Base-by-base conservation (phyloP, 2,329 filamentous ascomycete species). In the Polytolypa hystricis region DNA sequence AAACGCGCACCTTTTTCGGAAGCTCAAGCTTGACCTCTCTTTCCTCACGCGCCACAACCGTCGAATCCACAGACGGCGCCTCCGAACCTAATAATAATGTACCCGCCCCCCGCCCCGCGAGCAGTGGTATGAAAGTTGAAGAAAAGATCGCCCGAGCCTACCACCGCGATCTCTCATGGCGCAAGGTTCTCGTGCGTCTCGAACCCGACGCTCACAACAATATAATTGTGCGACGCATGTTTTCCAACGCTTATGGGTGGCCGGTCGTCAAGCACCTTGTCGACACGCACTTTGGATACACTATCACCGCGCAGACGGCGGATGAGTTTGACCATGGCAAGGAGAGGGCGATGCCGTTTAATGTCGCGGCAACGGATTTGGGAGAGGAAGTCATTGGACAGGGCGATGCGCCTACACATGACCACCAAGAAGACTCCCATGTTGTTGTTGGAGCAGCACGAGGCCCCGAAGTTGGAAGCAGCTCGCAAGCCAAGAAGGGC, bases 131-230 rank as follows among this genome's bases (percentile, higher is more conserved):
- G 77, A 84, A 83, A 44, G 86, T 96, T 1, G 91, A 98, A 58
- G 91, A 98, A 58, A 96, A 95, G 62, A 98, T 98, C 47, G 91
- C 91, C 2, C 76, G 91, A 31, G 91, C 86, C 10, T 98, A 98
- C 61, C 91, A 98, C 57, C 77, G 79, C 9, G 85, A 85, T 44
- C 64, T 98, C 14, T 84, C 84, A 1, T 98, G 91, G 91, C 82
- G 91, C 30, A 98, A 98, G 56, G 91, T 98, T 1, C 74, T 98
- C 3, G 91, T 98, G 10, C 82, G 91, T 37, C 70, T 98, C 2
- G 89, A 98, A 55, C 91, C 91, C 0, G 91, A 98, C 60, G 91
- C 91, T 0, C 91, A 98, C 64, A 98, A 98, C 61, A 98, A 98
- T 58, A 93, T 98, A 47, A 81, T 96, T 42, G 91, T 98, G 16